Conservation (phyloP, 1,284 basidiomycete genomes). For the Puccinia triticina region DNA sequence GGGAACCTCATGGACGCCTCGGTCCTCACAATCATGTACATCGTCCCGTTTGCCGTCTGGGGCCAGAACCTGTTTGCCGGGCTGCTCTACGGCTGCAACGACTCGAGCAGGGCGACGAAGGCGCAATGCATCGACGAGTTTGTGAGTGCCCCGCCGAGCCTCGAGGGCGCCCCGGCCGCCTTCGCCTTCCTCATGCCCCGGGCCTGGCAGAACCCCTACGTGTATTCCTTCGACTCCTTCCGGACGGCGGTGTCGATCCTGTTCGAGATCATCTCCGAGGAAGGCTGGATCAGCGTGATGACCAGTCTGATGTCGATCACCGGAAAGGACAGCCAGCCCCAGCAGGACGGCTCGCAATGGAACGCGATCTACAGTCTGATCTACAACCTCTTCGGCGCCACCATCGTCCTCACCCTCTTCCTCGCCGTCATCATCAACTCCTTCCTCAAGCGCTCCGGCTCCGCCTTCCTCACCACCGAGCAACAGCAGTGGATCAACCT, state of each 20-base stretch:
- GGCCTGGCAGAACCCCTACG: constrained; percentile 86
- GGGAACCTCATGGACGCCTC: constrained; percentile 86
- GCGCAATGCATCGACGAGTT: constrained; percentile 74
- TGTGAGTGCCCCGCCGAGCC: constrained; percentile 57
- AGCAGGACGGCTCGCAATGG: constrained; percentile 71
- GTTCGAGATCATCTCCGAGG: constrained; percentile 91
- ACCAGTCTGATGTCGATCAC: constrained; percentile 77
- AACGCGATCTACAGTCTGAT: constrained; percentile 91
- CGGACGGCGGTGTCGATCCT: constrained; percentile 82
- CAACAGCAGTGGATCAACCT: constrained; percentile 95
- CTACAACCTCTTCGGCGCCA: constrained; percentile 88
- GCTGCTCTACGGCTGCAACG: constrained; percentile 83
- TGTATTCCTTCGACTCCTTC: constrained; percentile 91
- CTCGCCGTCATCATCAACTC: constrained; percentile 88
- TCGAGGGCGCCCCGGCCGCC: constrained; percentile 19
- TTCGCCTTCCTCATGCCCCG: constrained; percentile 74
- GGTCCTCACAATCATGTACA: constrained; percentile 84
- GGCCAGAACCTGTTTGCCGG: constrained; percentile 92
- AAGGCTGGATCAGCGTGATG: constrained; percentile 96
- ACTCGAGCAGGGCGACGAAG: constrained; percentile 63
- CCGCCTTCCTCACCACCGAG: constrained; percentile 79
- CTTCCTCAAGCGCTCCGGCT: constrained; percentile 82
- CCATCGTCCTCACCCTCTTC: constrained; percentile 68
- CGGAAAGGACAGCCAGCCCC: constrained; percentile 71
- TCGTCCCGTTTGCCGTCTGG: constrained; percentile 97